Percentiles rank a stretch among this genome's conserved stretches.
Evolutionary conservation across 306 rosid genomes (phyloP).

Genomic region (Trifolium fragiferum): DNA sequence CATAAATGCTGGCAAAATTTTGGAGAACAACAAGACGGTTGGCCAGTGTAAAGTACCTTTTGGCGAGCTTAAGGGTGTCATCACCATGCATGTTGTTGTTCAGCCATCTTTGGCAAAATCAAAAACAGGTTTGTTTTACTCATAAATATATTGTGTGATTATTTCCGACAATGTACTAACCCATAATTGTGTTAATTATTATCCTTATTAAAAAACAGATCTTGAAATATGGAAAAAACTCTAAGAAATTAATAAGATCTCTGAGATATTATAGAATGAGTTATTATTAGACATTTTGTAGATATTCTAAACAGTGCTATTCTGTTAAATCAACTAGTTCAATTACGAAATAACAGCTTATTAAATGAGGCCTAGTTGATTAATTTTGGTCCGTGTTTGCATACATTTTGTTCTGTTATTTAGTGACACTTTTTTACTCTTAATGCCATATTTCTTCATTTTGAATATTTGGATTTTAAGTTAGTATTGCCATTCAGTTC

Average conservation of each 20-base stretch:
- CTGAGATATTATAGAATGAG: background rate
- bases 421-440: background rate
- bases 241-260: background rate
- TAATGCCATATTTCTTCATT: constrained; percentile 16
- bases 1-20: constrained; percentile 82
- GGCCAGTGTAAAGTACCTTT: constrained; percentile 87
- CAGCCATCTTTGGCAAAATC: constrained; percentile 84
- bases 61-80: constrained; percentile 76
- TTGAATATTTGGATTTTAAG: background rate
- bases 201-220: background rate
- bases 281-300: constrained; percentile 16
- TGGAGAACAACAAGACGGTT: constrained; percentile 92
- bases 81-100: constrained; percentile 94
- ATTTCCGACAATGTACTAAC: background rate
- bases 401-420: background rate
- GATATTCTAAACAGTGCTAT: background rate
- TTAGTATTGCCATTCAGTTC: background rate
- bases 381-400: background rate
- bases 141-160: constrained; percentile 23
- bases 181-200: background rate
- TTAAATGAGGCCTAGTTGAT: background rate
- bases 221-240: background rate
- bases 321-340: background rate
- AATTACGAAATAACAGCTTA: background rate
- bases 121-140: constrained; percentile 72